Evolutionary conservation across 805 yeast species (phyloP), one percentile per base, ranked within the genome.

Genomic region (Pichia californica): DNA sequence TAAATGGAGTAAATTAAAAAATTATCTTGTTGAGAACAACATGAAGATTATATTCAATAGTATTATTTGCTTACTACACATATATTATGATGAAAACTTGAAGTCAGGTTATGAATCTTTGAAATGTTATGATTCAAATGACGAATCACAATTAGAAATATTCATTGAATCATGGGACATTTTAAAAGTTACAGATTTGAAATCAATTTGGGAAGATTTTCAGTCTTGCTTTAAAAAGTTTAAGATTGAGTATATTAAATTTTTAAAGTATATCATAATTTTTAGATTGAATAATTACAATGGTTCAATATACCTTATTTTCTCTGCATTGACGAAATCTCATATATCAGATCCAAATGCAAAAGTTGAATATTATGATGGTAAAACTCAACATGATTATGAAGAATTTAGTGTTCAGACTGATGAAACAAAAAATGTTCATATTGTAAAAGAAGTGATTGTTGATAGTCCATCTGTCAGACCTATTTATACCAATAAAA

Each of bases 341-440:
- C 15, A 20, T 10, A n/a, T 28, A 7, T 16, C 14, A 6, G 26
- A 28, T 7, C 25, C 39, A 1, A 36, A 33, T n/a, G 9, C 44
- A 7, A 38, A 47, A 29, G 41, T 58, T 13, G 53, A 52, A 7
- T 45, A 43, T 18, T 43, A 36, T 26, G 55, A 49, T 13, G 45
- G 40, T 8, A 29, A 32, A 10, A 45, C 27, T 2, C 44, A 43
- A 3, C 33, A 35, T 18, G 48, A 46, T 13, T 52, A 51, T 41
- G 64, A 60, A 34, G 63, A 61, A 33, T 56, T 59, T 41, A 44
- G 43, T 16, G 46, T 62, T 10, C 52, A 52, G 36, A 37, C 52
- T 21, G 38, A 47, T 13, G 49, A 46, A 11, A 50, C 48, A n/a
- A 46, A 48, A 13, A 46, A 55, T 4, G 51, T 60, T 10, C 51